Conservation (phyloP, 1,284 basidiomycete genomes). For the Schizophyllum commune region DNA sequence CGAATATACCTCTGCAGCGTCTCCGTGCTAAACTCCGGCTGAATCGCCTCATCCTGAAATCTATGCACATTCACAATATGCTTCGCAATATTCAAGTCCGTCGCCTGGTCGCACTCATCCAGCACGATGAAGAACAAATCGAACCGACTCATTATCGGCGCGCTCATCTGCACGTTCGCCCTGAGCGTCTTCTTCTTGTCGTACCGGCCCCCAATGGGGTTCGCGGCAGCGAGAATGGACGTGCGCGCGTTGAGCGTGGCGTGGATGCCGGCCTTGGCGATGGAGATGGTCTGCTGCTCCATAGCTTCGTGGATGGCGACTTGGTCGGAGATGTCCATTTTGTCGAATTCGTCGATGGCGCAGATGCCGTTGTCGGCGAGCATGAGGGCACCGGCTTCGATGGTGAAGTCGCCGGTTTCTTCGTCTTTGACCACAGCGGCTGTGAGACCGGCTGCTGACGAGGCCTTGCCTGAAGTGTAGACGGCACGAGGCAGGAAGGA, state of each 20-base stretch:
- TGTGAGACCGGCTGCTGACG: constrained; percentile 96
- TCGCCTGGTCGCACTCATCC: constrained; percentile 93
- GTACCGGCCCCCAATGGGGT: constrained; percentile 94
- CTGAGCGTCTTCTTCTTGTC: constrained; percentile 92
- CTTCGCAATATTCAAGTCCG: constrained; percentile 89
- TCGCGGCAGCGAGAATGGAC: constrained; percentile 96
- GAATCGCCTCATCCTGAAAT: constrained; percentile 90
- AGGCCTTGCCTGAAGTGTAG: constrained; percentile 98
- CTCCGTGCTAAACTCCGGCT: constrained; percentile 96
- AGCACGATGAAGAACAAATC: constrained; percentile 98
- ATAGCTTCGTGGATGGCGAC: constrained; percentile 99
- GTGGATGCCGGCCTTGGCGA: constrained; percentile 98
- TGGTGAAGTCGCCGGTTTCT: constrained; percentile 98
- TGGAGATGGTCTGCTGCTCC: constrained; percentile 99
- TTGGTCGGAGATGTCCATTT: constrained; percentile 99
- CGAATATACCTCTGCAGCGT: constrained; percentile 94
- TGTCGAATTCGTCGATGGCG: constrained; percentile 99
- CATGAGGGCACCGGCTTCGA: constrained; percentile 98
- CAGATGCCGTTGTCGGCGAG: constrained; percentile 99
- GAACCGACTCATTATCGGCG: constrained; percentile 99
- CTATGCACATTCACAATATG: constrained; percentile 99
- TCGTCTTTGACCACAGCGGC: constrained; percentile 98
- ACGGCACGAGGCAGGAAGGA: constrained; percentile 98
- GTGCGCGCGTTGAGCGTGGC: constrained; percentile 97
- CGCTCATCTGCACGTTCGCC: constrained; percentile 97